Percentiles rank a stretch among this genome's conserved stretches.
phyloP scores from a whole-genome alignment of 2,329 filamentous ascomycete species.

The Phyllosticta paracitricarpa region DNA sequence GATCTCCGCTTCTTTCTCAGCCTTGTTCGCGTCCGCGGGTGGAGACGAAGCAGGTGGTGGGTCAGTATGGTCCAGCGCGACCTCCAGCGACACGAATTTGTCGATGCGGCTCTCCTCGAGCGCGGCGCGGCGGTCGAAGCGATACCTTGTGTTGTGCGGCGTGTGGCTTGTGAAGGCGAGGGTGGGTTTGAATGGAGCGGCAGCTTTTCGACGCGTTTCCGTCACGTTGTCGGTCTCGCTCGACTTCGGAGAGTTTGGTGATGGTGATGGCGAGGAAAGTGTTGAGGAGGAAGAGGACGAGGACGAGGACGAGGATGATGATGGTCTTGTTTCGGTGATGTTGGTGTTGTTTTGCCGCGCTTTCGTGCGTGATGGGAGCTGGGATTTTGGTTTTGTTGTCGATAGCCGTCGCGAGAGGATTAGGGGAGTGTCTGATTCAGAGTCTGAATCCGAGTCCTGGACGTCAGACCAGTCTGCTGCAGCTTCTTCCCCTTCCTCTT shows the following conservation, averaged over 20 bases:
- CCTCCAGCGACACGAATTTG: constrained; percentile 9
- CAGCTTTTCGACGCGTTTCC: no score
- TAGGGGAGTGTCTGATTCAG: neutral
- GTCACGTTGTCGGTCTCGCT: neutral
- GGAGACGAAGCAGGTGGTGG: neutral
- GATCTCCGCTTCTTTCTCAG: neutral
- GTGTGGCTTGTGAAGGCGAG: constrained; percentile 1
- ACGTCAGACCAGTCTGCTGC: no score
- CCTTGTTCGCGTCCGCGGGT: neutral
- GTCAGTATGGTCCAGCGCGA: neutral
- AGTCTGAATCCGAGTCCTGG: no score
- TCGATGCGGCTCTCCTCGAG: constrained; percentile 1
- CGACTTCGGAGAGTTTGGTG: no score
- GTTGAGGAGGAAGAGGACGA: neutral
- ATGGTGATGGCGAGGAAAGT: neutral
- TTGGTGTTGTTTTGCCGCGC: neutral
- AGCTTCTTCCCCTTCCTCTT: no score
- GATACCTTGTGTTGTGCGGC: neutral
- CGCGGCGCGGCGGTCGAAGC: neutral
- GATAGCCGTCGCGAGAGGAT: no score
- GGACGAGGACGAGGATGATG: neutral
- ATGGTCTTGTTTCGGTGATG: neutral
- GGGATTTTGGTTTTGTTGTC: neutral
- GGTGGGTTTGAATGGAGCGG: neutral
- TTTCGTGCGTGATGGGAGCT: neutral